Conservation (phyloP, 768 basidiomycete genomes). For the Tricholoma matsutake region DNA sequence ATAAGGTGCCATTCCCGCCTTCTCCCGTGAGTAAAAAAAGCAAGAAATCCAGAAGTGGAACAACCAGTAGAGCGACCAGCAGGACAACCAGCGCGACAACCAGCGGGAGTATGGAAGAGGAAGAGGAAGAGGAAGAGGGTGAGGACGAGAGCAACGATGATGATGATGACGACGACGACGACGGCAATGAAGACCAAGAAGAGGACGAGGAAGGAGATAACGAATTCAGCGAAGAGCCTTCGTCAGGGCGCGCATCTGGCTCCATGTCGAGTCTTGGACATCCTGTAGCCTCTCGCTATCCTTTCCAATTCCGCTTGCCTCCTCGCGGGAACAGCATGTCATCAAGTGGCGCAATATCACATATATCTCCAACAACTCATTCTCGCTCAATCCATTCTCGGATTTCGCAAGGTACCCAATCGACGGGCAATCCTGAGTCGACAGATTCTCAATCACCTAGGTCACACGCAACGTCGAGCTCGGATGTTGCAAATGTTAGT, state of each 20-base stretch:
- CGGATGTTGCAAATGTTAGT: slow-evolving; percentile 34
- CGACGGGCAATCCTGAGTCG: slow-evolving; percentile 61
- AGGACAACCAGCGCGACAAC: slow-evolving; percentile 20
- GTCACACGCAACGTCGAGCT: slow-evolving; percentile 31
- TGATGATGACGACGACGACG: slow-evolving; percentile 21
- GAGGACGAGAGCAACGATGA: slow-evolving; percentile 23
- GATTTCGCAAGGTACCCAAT: slow-evolving; percentile 46
- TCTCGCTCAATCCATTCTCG: slow-evolving; percentile 34
- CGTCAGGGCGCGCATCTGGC: slow-evolving; percentile 66
- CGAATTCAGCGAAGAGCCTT: slow-evolving; percentile 46
- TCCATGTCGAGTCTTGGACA: slow-evolving; percentile 87
- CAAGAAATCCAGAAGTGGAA: slow-evolving; percentile 18
- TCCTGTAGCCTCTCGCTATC: slow-evolving; percentile 67
- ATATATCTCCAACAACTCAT: slow-evolving; percentile 31
- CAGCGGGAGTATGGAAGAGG: slow-evolving; percentile 28
- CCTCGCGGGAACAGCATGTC: slow-evolving; percentile 41
- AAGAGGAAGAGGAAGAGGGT: slow-evolving; percentile 31
- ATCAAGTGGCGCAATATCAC: slow-evolving; percentile 36
- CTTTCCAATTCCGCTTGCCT: slow-evolving; percentile 62
- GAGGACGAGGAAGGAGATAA: slow-evolving; percentile 37
- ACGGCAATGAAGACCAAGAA: slow-evolving; percentile 14
- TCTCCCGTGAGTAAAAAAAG: slow-evolving; percentile 43
- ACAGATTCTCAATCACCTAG: slow-evolving; percentile 56
- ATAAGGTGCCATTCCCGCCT: slow-evolving; percentile 74
- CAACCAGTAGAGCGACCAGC: slow-evolving; percentile 15